Evolutionary conservation across 2,329 filamentous ascomycete genomes (phyloP).

Genomic region (Talaromyces sp.): DNA sequence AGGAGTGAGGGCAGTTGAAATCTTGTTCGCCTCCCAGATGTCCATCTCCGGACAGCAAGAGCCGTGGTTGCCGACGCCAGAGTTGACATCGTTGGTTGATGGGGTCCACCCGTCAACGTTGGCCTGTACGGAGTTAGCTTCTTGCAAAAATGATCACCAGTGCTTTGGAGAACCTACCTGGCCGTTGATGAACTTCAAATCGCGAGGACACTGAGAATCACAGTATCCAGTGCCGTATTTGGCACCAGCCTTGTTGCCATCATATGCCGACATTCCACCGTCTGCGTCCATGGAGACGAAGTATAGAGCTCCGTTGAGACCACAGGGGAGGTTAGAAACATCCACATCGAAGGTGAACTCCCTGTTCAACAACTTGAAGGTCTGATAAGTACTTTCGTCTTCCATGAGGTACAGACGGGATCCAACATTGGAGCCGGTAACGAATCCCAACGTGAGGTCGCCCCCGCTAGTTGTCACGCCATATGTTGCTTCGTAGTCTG

Average conservation of each 20-base stretch:
- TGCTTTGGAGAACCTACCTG: slow-evolving; percentile 29
- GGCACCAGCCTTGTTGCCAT: slow-evolving; percentile 60
- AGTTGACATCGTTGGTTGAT: slow-evolving; percentile 58
- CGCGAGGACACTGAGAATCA: slow-evolving; percentile 60
- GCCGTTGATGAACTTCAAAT: slow-evolving; percentile 50
- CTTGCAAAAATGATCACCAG: too few relatives aligned
- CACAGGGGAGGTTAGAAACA: slow-evolving; percentile 68
- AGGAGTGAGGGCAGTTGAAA: slow-evolving; percentile 66
- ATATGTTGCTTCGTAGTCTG: slow-evolving; percentile 56
- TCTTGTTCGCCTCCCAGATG: slow-evolving; percentile 70
- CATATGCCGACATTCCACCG: slow-evolving; percentile 58
- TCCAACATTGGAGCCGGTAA: slow-evolving; percentile 48
- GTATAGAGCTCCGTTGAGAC: slow-evolving; percentile 73
- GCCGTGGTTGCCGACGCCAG: slow-evolving; percentile 57
- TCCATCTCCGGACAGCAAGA: slow-evolving; percentile 72
- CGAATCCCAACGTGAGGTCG: slow-evolving; percentile 53
- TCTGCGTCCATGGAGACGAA: slow-evolving; percentile 63
- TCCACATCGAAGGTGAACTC: slow-evolving; percentile 76
- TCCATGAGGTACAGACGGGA: slow-evolving; percentile 68
- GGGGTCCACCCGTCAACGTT: slow-evolving; percentile 59
- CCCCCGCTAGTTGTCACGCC: slow-evolving; percentile 56
- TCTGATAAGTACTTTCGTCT: slow-evolving; percentile 63
- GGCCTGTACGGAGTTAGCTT: slow-evolving; percentile 34
- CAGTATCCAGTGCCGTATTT: slow-evolving; percentile 67
- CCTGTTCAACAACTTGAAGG: slow-evolving; percentile 66